These are phyloP conservation scores for Leccinum longicurvipes DNA, from an alignment of 768 basidiomycete species.

Conservation along the genomic window DNA sequence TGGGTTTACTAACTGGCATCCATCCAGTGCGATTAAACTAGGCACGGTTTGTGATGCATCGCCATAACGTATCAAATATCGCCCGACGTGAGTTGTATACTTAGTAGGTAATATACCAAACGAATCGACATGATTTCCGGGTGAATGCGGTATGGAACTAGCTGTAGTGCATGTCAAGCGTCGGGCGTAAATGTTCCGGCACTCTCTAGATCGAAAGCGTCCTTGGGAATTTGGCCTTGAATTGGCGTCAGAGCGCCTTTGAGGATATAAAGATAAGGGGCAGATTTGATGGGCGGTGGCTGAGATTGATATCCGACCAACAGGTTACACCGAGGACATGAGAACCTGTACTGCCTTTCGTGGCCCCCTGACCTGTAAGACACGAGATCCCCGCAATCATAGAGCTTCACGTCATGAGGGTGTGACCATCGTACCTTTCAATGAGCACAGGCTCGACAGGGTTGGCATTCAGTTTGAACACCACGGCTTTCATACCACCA, in stretches of 20 bases:
- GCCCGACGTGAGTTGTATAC: background rate
- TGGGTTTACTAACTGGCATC: constrained; percentile 17
- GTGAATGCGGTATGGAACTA: background rate
- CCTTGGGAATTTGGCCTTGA: constrained; percentile 82
- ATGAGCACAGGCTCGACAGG: constrained; percentile 67
- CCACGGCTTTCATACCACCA: constrained; percentile 51
- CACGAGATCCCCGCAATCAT: constrained; percentile 13
- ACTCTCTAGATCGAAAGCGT: constrained; percentile 68
- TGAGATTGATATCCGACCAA: constrained; percentile 68
- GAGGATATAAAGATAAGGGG: constrained; percentile 76
- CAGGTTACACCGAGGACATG: constrained; percentile 49
- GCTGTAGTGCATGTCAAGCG: constrained; percentile 4
- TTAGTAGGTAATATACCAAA: background rate
- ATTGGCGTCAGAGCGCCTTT: constrained; percentile 81
- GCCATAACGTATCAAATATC: background rate
- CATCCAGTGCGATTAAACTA: background rate
- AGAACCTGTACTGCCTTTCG: constrained; percentile 71
- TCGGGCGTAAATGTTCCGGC: background rate
- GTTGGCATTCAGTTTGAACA: constrained; percentile 86
- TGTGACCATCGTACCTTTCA: constrained; percentile 59
- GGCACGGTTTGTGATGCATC: background rate
- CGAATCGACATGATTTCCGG: background rate
- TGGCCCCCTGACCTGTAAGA: constrained; percentile 56
- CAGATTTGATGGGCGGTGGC: constrained; percentile 73
- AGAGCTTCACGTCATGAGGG: constrained; percentile 11